Base-by-base conservation (phyloP, 2,329 filamentous ascomycete species). In the Ceratocystis papillata region DNA sequence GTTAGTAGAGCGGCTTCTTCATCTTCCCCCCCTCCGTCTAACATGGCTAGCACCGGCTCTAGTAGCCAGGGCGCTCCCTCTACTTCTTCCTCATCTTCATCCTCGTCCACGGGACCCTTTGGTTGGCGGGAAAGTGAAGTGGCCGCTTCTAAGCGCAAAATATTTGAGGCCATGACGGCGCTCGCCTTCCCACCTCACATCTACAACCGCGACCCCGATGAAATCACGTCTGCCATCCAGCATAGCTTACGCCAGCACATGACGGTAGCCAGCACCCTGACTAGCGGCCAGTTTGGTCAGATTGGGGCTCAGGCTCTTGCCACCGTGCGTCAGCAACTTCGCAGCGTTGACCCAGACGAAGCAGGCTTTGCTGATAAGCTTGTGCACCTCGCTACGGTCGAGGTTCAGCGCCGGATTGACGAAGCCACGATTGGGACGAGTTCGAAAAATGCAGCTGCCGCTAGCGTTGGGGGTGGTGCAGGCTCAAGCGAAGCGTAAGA, bases 181-280 rank as follows among this genome's bases (percentile, higher is more conserved):
- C 55, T 59, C 28, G 28, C 28, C 8, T 59, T 59, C 12, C 55
- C 55, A 1, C 55, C 55, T n/a, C 55, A 65, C 37, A 45, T 57
- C 12, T 65, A 62, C 60, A 66, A 66, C 41, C 45, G 65, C 44
- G 60, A 55, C n/a, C 45, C 65, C 25, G 65, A 66, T 33, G 20
- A 22, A 30, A 46, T 66, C 28, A 48, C 62, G 15, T 50, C 44
- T n/a, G 62, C 65, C 50, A 62, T 67, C 12, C 65, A 67, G 20
- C 50, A 63, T 12, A 61, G 62, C 48, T 22, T 67, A 17, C 65
- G 65, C 33, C 63, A 48, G n/a, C 57, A 64, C 62, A 67, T 67
- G 65, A 62, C 53, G 25, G 25, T 44, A 1, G 41, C 28, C 25
- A 62, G 41, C n/a, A 62, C 55, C 8, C n/a, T 67, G 30, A 64